Evolutionary conservation across 306 rosid species (phyloP).

Genomic region (Acacia crassicarpa): DNA sequence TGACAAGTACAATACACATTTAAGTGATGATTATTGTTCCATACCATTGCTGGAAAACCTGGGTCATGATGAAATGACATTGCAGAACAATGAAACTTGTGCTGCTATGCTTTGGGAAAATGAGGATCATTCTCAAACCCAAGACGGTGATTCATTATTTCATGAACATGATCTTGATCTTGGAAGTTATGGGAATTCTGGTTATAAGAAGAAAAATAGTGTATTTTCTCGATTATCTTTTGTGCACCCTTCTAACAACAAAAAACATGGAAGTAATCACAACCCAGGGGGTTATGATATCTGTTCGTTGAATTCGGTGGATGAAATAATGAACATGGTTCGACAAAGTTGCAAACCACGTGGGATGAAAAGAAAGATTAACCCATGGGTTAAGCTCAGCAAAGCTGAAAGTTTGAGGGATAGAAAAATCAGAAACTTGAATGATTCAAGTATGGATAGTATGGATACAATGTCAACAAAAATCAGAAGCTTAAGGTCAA

Average conservation of each 20-base stretch:
- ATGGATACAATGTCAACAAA: constrained; percentile 8
- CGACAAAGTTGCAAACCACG: constrained; percentile 22
- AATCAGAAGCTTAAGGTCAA: constrained; percentile 22
- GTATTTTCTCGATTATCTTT: constrained; percentile 55
- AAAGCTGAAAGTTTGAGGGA: constrained; percentile 30
- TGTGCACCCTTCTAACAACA: constrained; percentile 26
- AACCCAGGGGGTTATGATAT: constrained; percentile 18
- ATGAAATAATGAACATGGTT: constrained; percentile 56
- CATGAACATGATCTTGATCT: constrained; percentile 34
- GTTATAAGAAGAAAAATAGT: constrained; percentile 35
- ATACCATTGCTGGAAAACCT: constrained; percentile 32
- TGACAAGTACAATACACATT: constrained; percentile 26
- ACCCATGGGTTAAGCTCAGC: constrained; percentile 10
- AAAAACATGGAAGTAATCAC: constrained; percentile 11
- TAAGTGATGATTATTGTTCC: constrained; percentile 24
- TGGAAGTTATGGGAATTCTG: constrained; percentile 31
- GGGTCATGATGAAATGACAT: constrained; percentile 37
- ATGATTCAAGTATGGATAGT: constrained; percentile 21
- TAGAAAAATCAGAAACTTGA: constrained; percentile 17
- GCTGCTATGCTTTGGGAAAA: constrained; percentile 16
- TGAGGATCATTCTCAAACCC: constrained; percentile 23
- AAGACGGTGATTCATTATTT: constrained; percentile 21
- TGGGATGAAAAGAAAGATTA: constrained; percentile 37
- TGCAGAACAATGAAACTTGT: constrained; percentile 18
- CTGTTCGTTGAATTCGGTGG: constrained; percentile 31